phyloP scores from a whole-genome alignment of 2,329 filamentous ascomycete species.

The Curvularia verruculosa region DNA sequence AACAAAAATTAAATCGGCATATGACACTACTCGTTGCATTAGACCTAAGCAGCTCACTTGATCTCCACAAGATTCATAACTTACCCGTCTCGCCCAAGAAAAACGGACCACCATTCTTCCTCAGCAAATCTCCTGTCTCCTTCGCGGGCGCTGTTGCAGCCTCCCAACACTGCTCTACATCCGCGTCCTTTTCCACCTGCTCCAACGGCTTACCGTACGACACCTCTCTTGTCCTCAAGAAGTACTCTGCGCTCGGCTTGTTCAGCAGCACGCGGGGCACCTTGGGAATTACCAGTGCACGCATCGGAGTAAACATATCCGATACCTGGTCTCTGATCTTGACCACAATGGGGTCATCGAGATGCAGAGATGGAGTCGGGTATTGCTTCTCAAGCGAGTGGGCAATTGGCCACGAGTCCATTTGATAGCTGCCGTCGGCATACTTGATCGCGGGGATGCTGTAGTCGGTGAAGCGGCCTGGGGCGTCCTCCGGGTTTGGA shows the following conservation, averaged over 20 bases:
- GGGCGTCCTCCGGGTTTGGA: conserved; percentile 51
- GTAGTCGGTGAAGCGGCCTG: conserved; percentile 52
- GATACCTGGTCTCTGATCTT: conserved; percentile 54
- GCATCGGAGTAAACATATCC: conserved; percentile 27
- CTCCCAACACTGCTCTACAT: conserved; percentile 59
- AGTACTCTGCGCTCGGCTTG: conserved; percentile 61
- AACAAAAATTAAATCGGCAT: conserved; percentile 60
- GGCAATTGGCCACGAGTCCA: conserved; percentile 69
- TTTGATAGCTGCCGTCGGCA: conserved; percentile 64
- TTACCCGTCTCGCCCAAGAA: conserved; percentile 62
- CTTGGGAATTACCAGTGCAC: conserved; percentile 46
- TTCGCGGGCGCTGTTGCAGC: conserved; percentile 48
- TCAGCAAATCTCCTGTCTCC: conserved; percentile 54
- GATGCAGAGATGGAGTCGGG: conserved; percentile 63
- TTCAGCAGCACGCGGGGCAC: conserved; percentile 61
- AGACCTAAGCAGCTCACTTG: background rate
- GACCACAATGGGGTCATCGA: conserved; percentile 60
- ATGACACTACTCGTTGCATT: conserved; percentile 37
- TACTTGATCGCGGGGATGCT: conserved; percentile 63
- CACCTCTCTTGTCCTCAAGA: conserved; percentile 58
- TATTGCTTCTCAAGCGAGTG: conserved; percentile 63
- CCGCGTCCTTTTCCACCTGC: conserved; percentile 56
- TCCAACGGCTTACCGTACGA: conserved; percentile 60
- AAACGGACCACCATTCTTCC: conserved; percentile 65
- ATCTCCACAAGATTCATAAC: background rate